Conservation (phyloP, 345 rosid species). For the Eucalyptus sideroxylon region DNA sequence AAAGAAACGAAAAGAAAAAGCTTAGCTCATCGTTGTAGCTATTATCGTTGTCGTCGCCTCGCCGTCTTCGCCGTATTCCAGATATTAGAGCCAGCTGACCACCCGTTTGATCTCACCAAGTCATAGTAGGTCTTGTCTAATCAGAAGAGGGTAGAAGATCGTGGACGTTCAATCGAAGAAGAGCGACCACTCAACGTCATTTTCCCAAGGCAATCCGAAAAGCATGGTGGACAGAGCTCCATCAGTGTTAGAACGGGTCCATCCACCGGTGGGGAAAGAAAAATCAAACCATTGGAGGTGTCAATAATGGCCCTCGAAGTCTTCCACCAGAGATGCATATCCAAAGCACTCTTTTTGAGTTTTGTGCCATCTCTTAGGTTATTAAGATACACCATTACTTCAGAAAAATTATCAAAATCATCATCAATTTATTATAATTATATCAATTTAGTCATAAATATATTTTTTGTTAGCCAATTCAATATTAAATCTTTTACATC, state of each 20-base stretch:
- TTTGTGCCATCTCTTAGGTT: not conserved
- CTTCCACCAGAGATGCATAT: not conserved
- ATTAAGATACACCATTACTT: not conserved
- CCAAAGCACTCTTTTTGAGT: not conserved
- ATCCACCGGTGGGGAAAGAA: not conserved
- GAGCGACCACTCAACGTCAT: not conserved
- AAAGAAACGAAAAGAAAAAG: not conserved
- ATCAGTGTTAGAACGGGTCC: not conserved
- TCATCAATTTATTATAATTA: fast-evolving
- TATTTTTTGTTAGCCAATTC: too few species aligned
- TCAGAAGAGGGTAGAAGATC: not conserved
- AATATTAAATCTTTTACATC: too few species aligned
- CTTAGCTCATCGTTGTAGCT: not conserved
- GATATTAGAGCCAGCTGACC: not conserved
- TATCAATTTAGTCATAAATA: fast-evolving
- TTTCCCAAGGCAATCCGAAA: not conserved
- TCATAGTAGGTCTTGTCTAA: not conserved
- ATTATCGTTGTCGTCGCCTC: not conserved
- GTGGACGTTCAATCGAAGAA: not conserved
- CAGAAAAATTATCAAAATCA: too few species aligned
- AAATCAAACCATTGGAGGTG: not conserved
- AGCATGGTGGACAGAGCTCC: not conserved
- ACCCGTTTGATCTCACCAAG: not conserved
- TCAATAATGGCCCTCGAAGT: not conserved
- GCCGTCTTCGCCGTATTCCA: not conserved